These are phyloP conservation scores for Mycena crocata DNA, from an alignment of 768 basidiomycete species.

Conservation along the genomic window DNA sequence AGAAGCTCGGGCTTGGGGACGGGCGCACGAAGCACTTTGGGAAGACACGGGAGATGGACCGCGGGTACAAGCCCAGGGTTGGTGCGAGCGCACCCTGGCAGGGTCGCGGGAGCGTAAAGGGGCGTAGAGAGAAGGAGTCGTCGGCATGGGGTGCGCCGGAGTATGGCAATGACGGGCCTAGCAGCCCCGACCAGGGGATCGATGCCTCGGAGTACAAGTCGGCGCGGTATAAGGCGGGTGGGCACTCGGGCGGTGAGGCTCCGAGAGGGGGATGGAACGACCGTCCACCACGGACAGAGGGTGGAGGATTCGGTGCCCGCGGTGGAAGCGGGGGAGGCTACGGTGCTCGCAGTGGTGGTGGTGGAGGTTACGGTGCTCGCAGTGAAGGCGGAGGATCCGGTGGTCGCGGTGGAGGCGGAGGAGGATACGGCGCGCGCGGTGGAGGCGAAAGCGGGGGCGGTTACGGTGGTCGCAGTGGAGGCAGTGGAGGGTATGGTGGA, in stretches of 20 bases:
- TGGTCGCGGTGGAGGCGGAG: background rate
- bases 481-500: background rate
- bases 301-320: background rate
- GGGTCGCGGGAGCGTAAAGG: conserved; percentile 8
- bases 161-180: background rate
- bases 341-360: background rate
- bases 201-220: conserved; percentile 21
- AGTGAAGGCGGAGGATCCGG: background rate
- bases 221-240: background rate
- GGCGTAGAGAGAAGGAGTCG: background rate
- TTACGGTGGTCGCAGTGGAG: background rate
- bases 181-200: no score
- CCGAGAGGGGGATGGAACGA: background rate
- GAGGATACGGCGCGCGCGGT: background rate
- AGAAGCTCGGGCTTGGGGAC: conserved; percentile 49
- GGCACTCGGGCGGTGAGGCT: background rate
- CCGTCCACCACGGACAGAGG: background rate
- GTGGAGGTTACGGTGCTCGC: background rate
- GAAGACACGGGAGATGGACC: conserved; percentile 4
- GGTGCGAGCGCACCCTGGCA: conserved; percentile 22
- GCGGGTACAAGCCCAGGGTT: background rate
- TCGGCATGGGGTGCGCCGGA: background rate
- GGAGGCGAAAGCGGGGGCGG: background rate
- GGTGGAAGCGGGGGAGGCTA: background rate
- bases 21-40: conserved; percentile 33